These are phyloP conservation scores for Coemansia sp. DNA, from an alignment of 192 early-diverging fungal species.

Conservation along the genomic window DNA sequence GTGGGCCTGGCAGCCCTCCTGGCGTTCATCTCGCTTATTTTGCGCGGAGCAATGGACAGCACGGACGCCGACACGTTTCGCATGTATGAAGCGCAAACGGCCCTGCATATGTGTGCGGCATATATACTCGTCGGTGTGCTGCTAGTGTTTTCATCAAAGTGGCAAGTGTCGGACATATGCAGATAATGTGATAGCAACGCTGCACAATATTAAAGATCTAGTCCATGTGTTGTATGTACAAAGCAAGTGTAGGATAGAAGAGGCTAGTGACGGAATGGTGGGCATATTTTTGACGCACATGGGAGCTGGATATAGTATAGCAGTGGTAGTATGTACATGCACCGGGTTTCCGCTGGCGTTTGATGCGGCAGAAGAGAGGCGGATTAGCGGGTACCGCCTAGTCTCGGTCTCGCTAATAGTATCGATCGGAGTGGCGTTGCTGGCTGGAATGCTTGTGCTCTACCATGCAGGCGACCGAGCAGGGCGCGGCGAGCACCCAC, in stretches of 20 bases:
- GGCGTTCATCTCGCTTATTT: constrained; percentile 35
- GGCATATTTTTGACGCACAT: constrained; percentile 35
- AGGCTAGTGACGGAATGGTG: constrained; percentile 14
- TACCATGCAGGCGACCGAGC: constrained; percentile 24
- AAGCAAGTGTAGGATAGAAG: constrained; percentile 34
- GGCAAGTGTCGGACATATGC: constrained; percentile 8
- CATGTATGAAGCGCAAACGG: constrained; percentile 43
- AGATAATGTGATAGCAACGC: neutral
- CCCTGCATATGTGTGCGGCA: constrained; percentile 36
- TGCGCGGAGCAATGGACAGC: constrained; percentile 42
- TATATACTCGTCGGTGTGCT: constrained; percentile 28
- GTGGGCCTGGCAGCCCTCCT: constrained; percentile 26
- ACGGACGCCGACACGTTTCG: constrained; percentile 33
- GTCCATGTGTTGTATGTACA: neutral
- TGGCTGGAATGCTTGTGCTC: constrained; percentile 31
- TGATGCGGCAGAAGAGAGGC: constrained; percentile 24
- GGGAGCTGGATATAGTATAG: constrained; percentile 26
- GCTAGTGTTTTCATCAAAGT: constrained; percentile 30
- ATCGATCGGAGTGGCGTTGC: constrained; percentile 22
- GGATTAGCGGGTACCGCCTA: constrained; percentile 46
- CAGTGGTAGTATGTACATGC: constrained; percentile 27
- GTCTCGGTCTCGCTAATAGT: constrained; percentile 31
- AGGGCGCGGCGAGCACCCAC: neutral
- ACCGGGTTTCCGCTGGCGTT: constrained; percentile 43
- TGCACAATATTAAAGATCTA: neutral